These are phyloP conservation scores for Starmerella apis DNA, from an alignment of 805 yeast species.

Conservation along the genomic window DNA sequence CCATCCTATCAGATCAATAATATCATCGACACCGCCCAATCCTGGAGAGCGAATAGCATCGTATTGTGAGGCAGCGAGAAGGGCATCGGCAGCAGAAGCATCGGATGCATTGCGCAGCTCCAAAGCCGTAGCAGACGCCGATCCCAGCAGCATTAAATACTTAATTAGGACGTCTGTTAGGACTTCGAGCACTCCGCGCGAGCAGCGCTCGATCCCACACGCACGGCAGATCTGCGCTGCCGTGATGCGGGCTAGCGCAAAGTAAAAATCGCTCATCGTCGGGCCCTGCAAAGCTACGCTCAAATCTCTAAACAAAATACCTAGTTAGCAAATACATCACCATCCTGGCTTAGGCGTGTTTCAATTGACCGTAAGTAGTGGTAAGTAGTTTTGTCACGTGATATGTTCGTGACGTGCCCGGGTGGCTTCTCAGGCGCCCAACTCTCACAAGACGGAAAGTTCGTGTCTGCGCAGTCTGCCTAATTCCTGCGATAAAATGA, in stretches of 20 bases:
- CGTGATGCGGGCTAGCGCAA: conserved; percentile 40
- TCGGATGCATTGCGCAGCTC: conserved; percentile 39
- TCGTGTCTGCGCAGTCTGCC: neutral
- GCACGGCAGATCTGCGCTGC: conserved; percentile 55
- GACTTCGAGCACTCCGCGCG: conserved; percentile 59
- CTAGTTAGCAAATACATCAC: neutral
- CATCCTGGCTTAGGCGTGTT: too few relatives aligned
- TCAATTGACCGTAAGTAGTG: neutral
- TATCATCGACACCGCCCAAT: conserved; percentile 36
- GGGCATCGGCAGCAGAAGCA: conserved; percentile 53
- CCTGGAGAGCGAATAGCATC: conserved; percentile 54
- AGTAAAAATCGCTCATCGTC: conserved; percentile 36
- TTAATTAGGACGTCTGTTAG: conserved; percentile 67
- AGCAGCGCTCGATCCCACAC: conserved; percentile 72
- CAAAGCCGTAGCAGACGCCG: conserved; percentile 43
- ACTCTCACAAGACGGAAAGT: neutral
- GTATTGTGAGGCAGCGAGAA: conserved; percentile 55
- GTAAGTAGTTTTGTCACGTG: neutral
- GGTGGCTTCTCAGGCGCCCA: too few relatives aligned
- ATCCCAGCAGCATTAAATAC: conserved; percentile 46
- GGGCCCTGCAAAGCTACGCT: neutral
- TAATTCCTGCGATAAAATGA: conserved; percentile 15
- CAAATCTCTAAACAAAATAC: neutral
- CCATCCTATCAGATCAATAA: conserved; percentile 48
- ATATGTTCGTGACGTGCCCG: neutral